Evolutionary conservation across 2,329 filamentous ascomycete species (phyloP).

Genomic region (Aspergillus intermedius): DNA sequence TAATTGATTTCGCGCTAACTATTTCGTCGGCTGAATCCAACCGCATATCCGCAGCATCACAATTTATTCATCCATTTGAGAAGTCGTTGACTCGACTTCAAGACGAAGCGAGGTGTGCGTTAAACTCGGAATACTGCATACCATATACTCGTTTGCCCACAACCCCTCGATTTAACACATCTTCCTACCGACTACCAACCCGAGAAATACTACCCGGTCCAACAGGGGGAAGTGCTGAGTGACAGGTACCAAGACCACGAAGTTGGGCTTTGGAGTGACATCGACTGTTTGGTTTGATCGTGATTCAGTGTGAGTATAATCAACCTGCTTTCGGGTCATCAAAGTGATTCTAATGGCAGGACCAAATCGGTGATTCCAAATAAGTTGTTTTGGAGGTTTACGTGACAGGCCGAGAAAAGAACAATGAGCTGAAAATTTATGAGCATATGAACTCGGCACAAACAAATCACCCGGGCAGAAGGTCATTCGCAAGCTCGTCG

Average conservation of each 20-base stretch:
- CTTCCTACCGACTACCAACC: conserved; percentile 11
- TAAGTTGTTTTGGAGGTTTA: conserved; percentile 17
- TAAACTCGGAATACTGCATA: too few species aligned
- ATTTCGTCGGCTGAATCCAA: too few species aligned
- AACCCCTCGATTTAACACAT: too few species aligned
- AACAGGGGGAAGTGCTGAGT: conserved; percentile 13
- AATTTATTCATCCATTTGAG: too few species aligned
- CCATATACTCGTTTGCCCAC: too few species aligned
- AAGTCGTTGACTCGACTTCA: too few species aligned
- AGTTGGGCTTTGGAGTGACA: conserved; percentile 21
- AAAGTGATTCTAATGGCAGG: not conserved
- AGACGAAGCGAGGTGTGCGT: too few species aligned
- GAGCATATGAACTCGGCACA: conserved; percentile 10
- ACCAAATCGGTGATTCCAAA: conserved; percentile 1
- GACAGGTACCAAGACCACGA: conserved; percentile 18
- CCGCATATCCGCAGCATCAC: too few species aligned
- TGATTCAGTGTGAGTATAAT: conserved; percentile 9
- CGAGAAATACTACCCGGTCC: conserved; percentile 14
- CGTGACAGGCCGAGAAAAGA: conserved; percentile 2
- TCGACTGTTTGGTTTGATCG: conserved; percentile 21
- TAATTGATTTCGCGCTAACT: too few species aligned
- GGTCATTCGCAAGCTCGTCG: conserved; percentile 13
- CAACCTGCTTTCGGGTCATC: not conserved
- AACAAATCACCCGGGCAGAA: conserved; percentile 11
- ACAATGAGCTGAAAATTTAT: conserved; percentile 14